phyloP scores from a whole-genome alignment of 176 grass and related monocot species.

The Tillandsia fasciculata region DNA sequence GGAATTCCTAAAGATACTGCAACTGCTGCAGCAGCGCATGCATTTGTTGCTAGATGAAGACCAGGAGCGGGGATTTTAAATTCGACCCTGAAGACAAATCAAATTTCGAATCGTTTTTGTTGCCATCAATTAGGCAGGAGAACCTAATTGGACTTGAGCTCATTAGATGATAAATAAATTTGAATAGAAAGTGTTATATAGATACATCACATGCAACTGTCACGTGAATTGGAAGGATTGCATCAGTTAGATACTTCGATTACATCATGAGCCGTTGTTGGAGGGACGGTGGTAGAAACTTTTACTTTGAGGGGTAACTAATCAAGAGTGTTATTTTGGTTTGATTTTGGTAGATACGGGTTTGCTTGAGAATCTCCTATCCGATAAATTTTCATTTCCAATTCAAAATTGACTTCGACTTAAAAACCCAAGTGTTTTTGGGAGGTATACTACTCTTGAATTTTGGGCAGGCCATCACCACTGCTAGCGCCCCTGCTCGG shows the following conservation, averaged over 20 bases:
- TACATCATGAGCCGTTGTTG: too few species aligned
- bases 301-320: too few species aligned
- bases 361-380: too few species aligned
- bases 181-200: neutral
- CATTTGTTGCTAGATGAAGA: slow-evolving; percentile 1
- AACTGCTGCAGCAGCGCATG: slow-evolving; percentile 8
- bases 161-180: neutral
- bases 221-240: neutral
- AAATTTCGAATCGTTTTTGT: neutral
- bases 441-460: too few species aligned
- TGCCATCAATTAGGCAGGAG: neutral
- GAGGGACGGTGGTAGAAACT: too few species aligned
- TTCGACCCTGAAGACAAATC: slow-evolving; percentile 7
- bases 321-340: too few species aligned
- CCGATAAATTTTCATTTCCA: too few species aligned
- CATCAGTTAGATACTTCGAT: neutral
- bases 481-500: too few species aligned
- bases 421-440: too few species aligned
- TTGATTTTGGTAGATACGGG: too few species aligned
- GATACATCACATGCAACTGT: neutral
- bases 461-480: too few species aligned
- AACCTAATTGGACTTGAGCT: neutral
- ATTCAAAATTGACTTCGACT: too few species aligned
- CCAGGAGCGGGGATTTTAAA: slow-evolving; percentile 5
- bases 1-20: neutral